A percentile compares a stretch with the other conserved stretches of the same genome.
phyloP scores from a whole-genome alignment of 1,284 basidiomycete genomes.

The Taiwanofungus camphoratus region DNA sequence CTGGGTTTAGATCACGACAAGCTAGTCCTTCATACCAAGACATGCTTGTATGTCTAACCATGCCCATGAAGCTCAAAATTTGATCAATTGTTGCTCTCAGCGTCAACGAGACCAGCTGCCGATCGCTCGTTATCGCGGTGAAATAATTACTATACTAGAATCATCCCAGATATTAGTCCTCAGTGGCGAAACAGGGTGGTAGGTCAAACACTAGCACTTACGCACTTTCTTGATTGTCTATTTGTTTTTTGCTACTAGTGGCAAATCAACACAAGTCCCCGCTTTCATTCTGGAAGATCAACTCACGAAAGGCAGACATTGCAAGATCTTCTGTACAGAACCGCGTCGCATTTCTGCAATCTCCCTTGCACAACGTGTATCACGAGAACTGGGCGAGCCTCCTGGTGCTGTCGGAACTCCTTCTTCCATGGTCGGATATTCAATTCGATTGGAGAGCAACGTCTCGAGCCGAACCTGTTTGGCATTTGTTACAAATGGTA shows the following conservation, averaged over 20 bases:
- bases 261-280: slow-evolving; percentile 97
- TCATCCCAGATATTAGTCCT: slow-evolving; percentile 87
- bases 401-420: slow-evolving; percentile 76
- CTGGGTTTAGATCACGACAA: slow-evolving; percentile 57
- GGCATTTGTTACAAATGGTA: slow-evolving; percentile 91
- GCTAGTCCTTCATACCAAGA: slow-evolving; percentile 69
- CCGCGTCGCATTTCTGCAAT: slow-evolving; percentile 97
- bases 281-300: slow-evolving; percentile 93
- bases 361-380: slow-evolving; percentile 94
- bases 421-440: slow-evolving; percentile 88
- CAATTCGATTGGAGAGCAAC: slow-evolving; percentile 91
- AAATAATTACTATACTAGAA: slow-evolving; percentile 73
- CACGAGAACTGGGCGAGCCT: slow-evolving; percentile 87
- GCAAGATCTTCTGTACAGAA: slow-evolving; percentile 95
- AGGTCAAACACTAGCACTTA: slow-evolving; percentile 14
- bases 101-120: slow-evolving; percentile 74
- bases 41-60: slow-evolving; percentile 67
- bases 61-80: too few relatives aligned
- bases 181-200: slow-evolving; percentile 98
- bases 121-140: slow-evolving; percentile 79
- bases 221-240: slow-evolving; percentile 1
- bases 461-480: slow-evolving; percentile 77
- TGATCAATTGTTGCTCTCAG: slow-evolving; percentile 29
- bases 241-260: slow-evolving; percentile 49
- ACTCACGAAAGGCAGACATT: slow-evolving; percentile 74